Conservation (phyloP, 257 asterid genomes). For the Jacaranda mimosifolia region DNA sequence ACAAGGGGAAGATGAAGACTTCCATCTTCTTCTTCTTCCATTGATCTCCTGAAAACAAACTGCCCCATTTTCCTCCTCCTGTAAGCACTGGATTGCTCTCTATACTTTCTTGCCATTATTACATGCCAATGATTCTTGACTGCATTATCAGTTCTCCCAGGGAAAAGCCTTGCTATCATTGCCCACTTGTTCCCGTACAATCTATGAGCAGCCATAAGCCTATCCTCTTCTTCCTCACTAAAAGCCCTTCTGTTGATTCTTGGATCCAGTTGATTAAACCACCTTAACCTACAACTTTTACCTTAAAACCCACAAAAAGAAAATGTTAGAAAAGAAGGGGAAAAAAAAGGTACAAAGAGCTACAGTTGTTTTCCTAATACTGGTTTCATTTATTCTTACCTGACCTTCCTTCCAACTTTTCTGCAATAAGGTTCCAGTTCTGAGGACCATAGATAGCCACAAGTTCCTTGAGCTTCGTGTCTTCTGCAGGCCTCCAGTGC, state of each 20-base stretch:
- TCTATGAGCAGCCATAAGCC: conserved; percentile 79
- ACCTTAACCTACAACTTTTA: conserved; percentile 75
- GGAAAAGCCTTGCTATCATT: conserved; percentile 78
- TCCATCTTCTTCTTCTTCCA: conserved; percentile 27
- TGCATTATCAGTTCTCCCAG: conserved; percentile 84
- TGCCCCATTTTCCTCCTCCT: conserved; percentile 73
- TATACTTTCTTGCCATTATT: conserved; percentile 75
- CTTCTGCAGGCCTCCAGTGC: conserved; percentile 96
- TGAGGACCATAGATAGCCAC: conserved; percentile 86
- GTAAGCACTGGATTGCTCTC: conserved; percentile 72
- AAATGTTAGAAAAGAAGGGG: background rate
- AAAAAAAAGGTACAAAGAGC: background rate
- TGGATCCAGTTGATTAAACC: conserved; percentile 85
- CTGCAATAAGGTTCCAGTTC: conserved; percentile 79
- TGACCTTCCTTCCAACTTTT: conserved; percentile 75
- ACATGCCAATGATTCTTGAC: conserved; percentile 89
- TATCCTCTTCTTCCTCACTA: conserved; percentile 76
- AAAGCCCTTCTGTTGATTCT: conserved; percentile 76
- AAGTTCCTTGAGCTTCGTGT: conserved; percentile 78
- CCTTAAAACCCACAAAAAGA: conserved; percentile 42
- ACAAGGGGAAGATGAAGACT: conserved; percentile 13
- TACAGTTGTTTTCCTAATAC: background rate
- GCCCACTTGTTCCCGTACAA: conserved; percentile 85
- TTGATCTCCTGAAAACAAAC: conserved; percentile 48
- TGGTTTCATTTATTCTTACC: conserved; percentile 42